phyloP scores from a whole-genome alignment of 2,329 filamentous ascomycete species.

The Venturiaceae sp. region DNA sequence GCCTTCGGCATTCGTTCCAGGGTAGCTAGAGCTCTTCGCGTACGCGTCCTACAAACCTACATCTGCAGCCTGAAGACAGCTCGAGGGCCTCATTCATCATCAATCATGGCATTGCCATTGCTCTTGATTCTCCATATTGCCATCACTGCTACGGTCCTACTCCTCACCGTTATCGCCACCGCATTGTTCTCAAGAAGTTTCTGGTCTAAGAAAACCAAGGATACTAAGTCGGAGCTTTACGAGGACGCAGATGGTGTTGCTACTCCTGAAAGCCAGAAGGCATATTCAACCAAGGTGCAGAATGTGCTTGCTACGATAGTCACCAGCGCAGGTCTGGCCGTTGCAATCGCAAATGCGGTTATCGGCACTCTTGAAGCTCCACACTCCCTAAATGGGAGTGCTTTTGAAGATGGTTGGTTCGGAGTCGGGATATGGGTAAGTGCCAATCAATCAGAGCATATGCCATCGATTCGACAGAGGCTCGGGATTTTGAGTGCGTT shows the following conservation, averaged over 20 bases:
- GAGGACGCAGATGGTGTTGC: constrained; percentile 61
- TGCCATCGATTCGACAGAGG: too few relatives aligned
- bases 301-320: constrained; percentile 31
- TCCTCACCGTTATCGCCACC: not conserved
- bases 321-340: constrained; percentile 2
- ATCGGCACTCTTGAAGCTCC: not conserved
- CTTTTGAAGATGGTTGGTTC: not conserved
- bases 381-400: not conserved
- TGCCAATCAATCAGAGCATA: too few relatives aligned
- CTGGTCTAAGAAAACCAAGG: not conserved
- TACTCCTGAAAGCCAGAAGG: constrained; percentile 50
- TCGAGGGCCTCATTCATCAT: not conserved
- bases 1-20: not conserved
- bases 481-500: too few relatives aligned
- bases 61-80: not conserved
- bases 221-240: constrained; percentile 31
- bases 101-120: not conserved
- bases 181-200: not conserved
- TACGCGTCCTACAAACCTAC: too few relatives aligned
- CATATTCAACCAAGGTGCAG: constrained; percentile 51
- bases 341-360: constrained; percentile 5
- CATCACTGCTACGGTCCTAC: not conserved
- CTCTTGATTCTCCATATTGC: not conserved
- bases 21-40: too few relatives aligned
- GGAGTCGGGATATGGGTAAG: constrained; percentile 1